Evolutionary conservation across 1,284 basidiomycete species (phyloP), one percentile per base, ranked within the genome.

Genomic region (Sparassis latifolia): DNA sequence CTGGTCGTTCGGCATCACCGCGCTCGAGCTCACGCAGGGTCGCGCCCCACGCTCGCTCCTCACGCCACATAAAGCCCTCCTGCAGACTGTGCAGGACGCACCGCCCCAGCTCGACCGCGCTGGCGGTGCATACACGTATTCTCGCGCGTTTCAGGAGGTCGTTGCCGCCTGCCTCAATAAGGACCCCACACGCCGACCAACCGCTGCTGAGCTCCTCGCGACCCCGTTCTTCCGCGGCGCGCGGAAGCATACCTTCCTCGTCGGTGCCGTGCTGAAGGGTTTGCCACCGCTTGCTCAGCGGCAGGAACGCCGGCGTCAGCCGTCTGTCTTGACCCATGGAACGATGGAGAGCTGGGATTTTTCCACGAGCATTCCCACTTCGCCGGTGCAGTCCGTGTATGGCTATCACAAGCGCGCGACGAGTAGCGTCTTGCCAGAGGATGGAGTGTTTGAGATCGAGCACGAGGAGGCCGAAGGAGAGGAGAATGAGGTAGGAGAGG

Each of bases 1-100:
- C 53, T 95, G 91, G 91, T 91, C 87, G 42, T 91, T 94, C 63
- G 92, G 89, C 30, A 92, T 95, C 57, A 93, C 89, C 10, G 89
- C 92, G 4, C 73, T 94, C 40, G 92, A 95, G 65, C 74, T 95
- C 28, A 77, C 87, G 0, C 86, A 89, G 59, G 92, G 92, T 0
- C 80, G 87, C 10, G 89, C 92, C 1, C 92, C 92, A 10, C 75
- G 84, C 55, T 89, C 87, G 28, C 77, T 86, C 48, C 86, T 90
- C 60, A 75, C 84, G 7, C 79, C 91, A 1, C 80, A 87, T 54
- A 76, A 76, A 50, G 87, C 92, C 4, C 73, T 95, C 28, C 72
- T 92, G 55, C 84, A 84, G 66, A 93, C 79, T 31, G 81, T 89
- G 37, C 82, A 84, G 58, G 82, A 86, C 49, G 82, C 73, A 2